Conservation (phyloP, 768 basidiomycete genomes). For the Amanita rubescens region DNA sequence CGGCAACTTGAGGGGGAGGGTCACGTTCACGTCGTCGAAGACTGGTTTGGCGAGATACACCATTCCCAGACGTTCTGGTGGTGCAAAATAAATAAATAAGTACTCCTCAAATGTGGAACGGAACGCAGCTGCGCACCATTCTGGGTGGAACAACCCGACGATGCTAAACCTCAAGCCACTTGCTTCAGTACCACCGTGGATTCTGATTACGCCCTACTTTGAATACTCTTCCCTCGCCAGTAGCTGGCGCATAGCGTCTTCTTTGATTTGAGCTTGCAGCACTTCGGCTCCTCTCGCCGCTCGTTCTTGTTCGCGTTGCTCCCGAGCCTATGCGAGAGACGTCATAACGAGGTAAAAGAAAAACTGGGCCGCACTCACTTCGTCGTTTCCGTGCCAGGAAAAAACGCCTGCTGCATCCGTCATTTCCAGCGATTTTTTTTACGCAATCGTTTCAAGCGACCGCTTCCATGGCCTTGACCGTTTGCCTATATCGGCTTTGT, state of each 20-base stretch:
- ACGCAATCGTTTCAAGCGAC: too few relatives aligned
- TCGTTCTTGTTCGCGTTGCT: slow-evolving; percentile 42
- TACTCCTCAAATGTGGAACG: background rate
- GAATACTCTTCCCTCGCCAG: slow-evolving; percentile 45
- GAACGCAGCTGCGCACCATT: slow-evolving; percentile 36
- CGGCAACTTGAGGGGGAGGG: slow-evolving; percentile 48
- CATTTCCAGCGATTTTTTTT: too few relatives aligned
- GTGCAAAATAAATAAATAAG: too few relatives aligned
- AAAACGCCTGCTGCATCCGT: too few relatives aligned
- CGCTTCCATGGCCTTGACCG: too few relatives aligned
- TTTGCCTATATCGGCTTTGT: too few relatives aligned
- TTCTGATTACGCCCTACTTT: slow-evolving; percentile 67
- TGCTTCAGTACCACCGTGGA: slow-evolving; percentile 58
- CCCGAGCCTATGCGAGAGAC: slow-evolving; percentile 52
- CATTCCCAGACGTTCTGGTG: slow-evolving; percentile 57
- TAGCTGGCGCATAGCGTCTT: slow-evolving; percentile 54
- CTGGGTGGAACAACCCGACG: slow-evolving; percentile 67
- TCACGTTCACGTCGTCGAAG: slow-evolving; percentile 50
- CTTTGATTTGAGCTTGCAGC: slow-evolving; percentile 59
- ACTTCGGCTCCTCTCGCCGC: slow-evolving; percentile 48
- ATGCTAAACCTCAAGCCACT: slow-evolving; percentile 52
- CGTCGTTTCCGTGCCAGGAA: too few relatives aligned
- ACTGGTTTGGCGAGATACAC: slow-evolving; percentile 71
- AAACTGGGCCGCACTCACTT: too few relatives aligned
- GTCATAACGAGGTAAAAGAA: too few relatives aligned